Evolutionary conservation across 345 rosid species (phyloP).

Genomic region (Sapria himalayana): DNA sequence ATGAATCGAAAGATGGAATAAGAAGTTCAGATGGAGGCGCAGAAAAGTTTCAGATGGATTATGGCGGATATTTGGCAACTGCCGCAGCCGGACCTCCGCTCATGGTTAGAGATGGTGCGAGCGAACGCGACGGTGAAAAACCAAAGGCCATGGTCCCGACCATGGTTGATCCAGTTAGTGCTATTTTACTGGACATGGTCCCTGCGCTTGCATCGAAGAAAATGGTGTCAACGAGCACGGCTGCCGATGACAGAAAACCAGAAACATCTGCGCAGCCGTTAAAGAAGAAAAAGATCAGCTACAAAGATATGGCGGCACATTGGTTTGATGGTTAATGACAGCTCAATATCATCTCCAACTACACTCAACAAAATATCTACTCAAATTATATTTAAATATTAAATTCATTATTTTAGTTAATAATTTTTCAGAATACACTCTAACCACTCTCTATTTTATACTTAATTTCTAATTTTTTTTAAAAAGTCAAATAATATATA

Average conservation of each 20-base stretch:
- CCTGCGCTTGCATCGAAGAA: conserved; percentile 49
- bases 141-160: conserved; percentile 14
- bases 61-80: too few relatives aligned
- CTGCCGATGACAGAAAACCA: conserved; percentile 12
- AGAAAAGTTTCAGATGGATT: conserved; percentile 3
- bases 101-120: too few relatives aligned
- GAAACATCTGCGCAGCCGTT: conserved; percentile 10
- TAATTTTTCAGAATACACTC: too few relatives aligned
- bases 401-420: too few relatives aligned
- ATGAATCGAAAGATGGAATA: conserved; percentile 8
- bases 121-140: conserved; percentile 4
- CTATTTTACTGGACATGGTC: conserved; percentile 68
- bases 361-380: too few relatives aligned
- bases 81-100: too few relatives aligned
- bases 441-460: too few relatives aligned
- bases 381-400: too few relatives aligned
- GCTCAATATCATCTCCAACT: too few relatives aligned
- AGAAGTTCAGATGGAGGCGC: conserved; percentile 7
- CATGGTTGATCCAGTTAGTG: conserved; percentile 56
- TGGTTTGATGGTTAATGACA: too few relatives aligned
- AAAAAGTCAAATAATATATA: too few relatives aligned
- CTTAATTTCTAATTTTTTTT: too few relatives aligned
- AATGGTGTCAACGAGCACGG: conserved; percentile 5
- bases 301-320: conserved; percentile 62
- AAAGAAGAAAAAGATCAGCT: conserved; percentile 85